Conservation (phyloP, 1,139 yeast species). For the Yamadazyma jaroonii region DNA sequence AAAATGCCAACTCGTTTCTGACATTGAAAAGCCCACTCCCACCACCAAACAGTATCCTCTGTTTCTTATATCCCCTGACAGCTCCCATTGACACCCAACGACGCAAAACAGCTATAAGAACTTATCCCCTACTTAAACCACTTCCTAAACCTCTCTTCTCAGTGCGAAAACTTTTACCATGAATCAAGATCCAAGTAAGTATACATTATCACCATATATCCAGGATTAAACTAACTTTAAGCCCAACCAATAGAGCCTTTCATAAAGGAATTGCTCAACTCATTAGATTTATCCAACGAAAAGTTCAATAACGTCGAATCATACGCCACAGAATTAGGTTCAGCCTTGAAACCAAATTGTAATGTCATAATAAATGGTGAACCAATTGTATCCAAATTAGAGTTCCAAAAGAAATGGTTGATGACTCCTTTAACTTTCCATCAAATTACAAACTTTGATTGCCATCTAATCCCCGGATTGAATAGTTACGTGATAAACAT, state of each 20-base stretch:
- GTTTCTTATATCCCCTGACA: too few relatives aligned
- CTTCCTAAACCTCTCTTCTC: neutral
- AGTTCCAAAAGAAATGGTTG: constrained; percentile 67
- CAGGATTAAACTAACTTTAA: constrained; percentile 11
- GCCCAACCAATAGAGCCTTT: constrained; percentile 49
- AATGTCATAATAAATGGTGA: constrained; percentile 64
- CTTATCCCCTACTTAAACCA: too few relatives aligned
- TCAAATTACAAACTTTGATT: constrained; percentile 58
- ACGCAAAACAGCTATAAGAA: too few relatives aligned
- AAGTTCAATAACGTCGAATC: constrained; percentile 41
- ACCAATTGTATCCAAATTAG: constrained; percentile 53
- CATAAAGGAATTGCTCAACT: constrained; percentile 34
- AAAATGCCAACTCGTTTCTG: too few relatives aligned
- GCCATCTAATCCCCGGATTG: constrained; percentile 71
- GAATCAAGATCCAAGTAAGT: constrained; percentile 26
- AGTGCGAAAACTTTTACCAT: constrained; percentile 4
- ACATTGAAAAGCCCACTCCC: too few relatives aligned
- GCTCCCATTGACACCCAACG: too few relatives aligned
- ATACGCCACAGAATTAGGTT: constrained; percentile 51
- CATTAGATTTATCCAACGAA: constrained; percentile 33
- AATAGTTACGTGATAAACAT: constrained; percentile 53
- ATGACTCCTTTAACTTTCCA: constrained; percentile 62
- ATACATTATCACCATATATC: constrained; percentile 2
- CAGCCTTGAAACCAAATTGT: constrained; percentile 41
- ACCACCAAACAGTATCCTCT: too few relatives aligned